Base-by-base conservation (phyloP, 78 protist genomes). In the Mantamonas sphyraenae region DNA sequence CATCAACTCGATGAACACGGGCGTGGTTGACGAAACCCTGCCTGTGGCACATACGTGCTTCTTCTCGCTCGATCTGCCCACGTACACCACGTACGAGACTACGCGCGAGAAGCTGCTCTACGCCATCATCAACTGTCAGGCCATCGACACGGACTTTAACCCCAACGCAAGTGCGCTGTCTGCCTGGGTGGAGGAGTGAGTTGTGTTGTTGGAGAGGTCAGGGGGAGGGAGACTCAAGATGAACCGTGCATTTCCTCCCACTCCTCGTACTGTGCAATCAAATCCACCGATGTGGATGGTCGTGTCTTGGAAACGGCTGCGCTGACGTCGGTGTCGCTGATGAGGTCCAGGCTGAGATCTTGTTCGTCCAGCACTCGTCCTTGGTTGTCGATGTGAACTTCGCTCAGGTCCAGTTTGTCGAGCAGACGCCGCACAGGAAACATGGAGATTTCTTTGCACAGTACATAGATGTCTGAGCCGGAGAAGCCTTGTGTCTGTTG, bases 371-470 rank as follows among this genome's bases (percentile, higher is more conserved):
- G n/a, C n/a, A n/a, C n/a, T n/a, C n/a, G n/a, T n/a, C n/a, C n/a
- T n/a, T n/a, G n/a, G n/a, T n/a, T n/a, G n/a, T n/a, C n/a, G n/a
- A n/a, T n/a, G n/a, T n/a, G n/a, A n/a, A n/a, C n/a, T n/a, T n/a
- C n/a, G n/a, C n/a, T n/a, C n/a, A n/a, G n/a, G n/a, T 77, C 82
- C 40, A 77, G 69, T 42, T n/a, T 43, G 17, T 17, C 45, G 67
- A 77, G 58, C 28, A 70, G 43, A 51, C 69, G 42, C 24, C 83
- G 76, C 31, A 77, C 33, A 26, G 83, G 83, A 12, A 64, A 30
- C 83, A 77, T 77, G 40, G 69, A 67, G 16, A 77, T 79, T 33
- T 79, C 84, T 57, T 60, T 64, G 79, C 79, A 71, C 56, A 79
- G 61, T 28, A 66, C 43, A 28, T 7, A 60, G 33, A 72, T 9